phyloP scores from a whole-genome alignment of 75 land plant genomes.

The Isoetes taiwanensis region DNA sequence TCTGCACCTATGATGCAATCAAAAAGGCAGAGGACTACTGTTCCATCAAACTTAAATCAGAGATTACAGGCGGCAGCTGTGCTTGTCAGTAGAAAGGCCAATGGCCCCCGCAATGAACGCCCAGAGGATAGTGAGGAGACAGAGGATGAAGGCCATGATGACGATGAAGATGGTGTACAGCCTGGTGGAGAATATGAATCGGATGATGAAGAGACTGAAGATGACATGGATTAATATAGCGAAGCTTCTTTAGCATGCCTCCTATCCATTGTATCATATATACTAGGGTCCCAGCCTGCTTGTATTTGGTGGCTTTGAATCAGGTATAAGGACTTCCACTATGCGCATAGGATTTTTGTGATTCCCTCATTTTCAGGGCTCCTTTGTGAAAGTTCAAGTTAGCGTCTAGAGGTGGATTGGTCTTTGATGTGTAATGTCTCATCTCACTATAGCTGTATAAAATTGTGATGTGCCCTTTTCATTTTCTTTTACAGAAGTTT shows the following conservation, averaged over 20 bases:
- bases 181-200: conserved; percentile 28
- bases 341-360: too few species aligned
- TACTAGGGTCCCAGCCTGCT: too few species aligned
- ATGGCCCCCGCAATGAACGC: conserved; percentile 16
- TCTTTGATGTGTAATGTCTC: too few species aligned
- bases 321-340: too few species aligned
- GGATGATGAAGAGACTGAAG: conserved; percentile 48
- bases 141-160: conserved; percentile 62
- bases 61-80: conserved; percentile 15
- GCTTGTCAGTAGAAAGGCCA: conserved; percentile 22
- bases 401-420: too few species aligned
- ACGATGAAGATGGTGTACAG: conserved; percentile 51
- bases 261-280: too few species aligned
- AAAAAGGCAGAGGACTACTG: conserved; percentile 14
- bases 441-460: too few species aligned
- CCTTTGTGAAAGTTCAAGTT: too few species aligned
- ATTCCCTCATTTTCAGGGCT: too few species aligned
- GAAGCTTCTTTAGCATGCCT: not conserved
- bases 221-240: conserved; percentile 21
- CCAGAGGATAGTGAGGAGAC: conserved; percentile 79
- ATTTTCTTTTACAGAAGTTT: too few species aligned
- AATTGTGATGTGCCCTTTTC: too few species aligned
- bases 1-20: conserved; percentile 29
- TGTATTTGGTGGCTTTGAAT: too few species aligned
- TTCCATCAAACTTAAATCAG: conserved; percentile 8